phyloP scores from a whole-genome alignment of 805 yeast genomes.

The Ogataea parapolymorpha region DNA sequence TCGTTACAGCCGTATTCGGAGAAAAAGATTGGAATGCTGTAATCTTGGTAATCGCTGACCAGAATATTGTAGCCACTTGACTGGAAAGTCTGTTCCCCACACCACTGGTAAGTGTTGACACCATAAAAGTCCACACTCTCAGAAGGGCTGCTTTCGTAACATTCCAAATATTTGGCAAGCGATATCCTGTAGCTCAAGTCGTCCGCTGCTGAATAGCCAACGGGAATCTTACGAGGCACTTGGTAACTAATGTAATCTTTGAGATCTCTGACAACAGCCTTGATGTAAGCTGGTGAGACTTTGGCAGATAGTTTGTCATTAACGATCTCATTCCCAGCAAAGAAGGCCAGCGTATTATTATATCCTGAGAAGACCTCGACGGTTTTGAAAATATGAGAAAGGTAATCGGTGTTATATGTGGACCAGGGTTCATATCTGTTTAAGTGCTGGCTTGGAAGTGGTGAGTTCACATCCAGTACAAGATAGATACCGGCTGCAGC shows the following conservation, averaged over 20 bases:
- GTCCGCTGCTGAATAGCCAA: constrained; percentile 97
- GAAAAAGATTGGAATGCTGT: constrained; percentile 74
- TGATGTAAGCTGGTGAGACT: constrained; percentile 69
- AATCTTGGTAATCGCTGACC: constrained; percentile 65
- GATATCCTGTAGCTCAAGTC: constrained; percentile 75
- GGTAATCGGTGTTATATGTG: constrained; percentile 64
- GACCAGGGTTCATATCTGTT: constrained; percentile 95
- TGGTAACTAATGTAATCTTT: constrained; percentile 63
- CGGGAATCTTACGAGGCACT: constrained; percentile 68
- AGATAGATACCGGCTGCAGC: constrained; percentile 93
- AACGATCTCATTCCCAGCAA: constrained; percentile 89
- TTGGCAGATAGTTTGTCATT: constrained; percentile 74
- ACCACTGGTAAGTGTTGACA: constrained; percentile 79
- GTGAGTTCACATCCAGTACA: constrained; percentile 88
- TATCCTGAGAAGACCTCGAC: constrained; percentile 79
- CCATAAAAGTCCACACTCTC: constrained; percentile 79
- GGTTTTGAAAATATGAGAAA: constrained; percentile 72
- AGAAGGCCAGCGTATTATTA: constrained; percentile 85
- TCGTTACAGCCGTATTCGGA: constrained; percentile 93
- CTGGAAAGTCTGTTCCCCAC: constrained; percentile 81
- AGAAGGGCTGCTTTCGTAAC: constrained; percentile 49
- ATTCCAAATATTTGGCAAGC: constrained; percentile 75
- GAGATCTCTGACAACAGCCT: constrained; percentile 78
- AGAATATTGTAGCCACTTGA: constrained; percentile 73
- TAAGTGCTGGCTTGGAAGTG: constrained; percentile 70